Percentiles rank a stretch among this genome's conserved stretches.
These are phyloP conservation scores for Penicillium bovifimosum DNA, from an alignment of 495 filamentous ascomycete genomes.

Conservation along the genomic window DNA sequence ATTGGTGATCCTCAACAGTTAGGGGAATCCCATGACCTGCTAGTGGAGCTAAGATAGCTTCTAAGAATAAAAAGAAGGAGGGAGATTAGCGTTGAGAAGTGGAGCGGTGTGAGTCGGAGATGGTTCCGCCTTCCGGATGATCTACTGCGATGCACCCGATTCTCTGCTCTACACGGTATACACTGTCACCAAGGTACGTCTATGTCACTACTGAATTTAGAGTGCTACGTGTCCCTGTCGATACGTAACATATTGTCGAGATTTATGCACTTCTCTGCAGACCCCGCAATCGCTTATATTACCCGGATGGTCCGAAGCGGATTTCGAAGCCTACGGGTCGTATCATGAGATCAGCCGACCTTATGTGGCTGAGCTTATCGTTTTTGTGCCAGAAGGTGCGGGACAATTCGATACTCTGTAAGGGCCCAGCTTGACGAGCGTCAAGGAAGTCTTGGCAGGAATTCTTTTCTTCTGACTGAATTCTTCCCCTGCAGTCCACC, in stretches of 20 bases:
- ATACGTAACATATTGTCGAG: background rate
- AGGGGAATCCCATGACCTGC: constrained; percentile 4
- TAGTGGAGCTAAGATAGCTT: background rate
- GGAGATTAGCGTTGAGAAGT: background rate
- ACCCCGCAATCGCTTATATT: constrained; percentile 1
- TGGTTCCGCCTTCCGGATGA: constrained; percentile 2
- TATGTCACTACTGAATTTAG: background rate
- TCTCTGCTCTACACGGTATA: constrained; percentile 4
- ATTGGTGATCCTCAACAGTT: constrained; percentile 6
- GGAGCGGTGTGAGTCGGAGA: constrained; percentile 7
- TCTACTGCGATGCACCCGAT: background rate
- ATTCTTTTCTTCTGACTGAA: background rate
- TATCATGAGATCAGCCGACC: constrained; percentile 6
- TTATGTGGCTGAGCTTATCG: background rate
- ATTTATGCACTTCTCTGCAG: background rate
- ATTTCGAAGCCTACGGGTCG: background rate
- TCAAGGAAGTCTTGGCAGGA: constrained; percentile 1
- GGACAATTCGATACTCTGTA: background rate
- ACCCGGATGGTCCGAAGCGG: background rate
- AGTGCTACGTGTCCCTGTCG: constrained; percentile 1
- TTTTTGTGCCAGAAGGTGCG: background rate
- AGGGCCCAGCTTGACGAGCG: background rate
- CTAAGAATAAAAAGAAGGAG: background rate
- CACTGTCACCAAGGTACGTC: background rate
- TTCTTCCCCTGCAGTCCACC: background rate